phyloP scores from a whole-genome alignment of 176 grass and related monocot species.

The Cymbopogon citratus region DNA sequence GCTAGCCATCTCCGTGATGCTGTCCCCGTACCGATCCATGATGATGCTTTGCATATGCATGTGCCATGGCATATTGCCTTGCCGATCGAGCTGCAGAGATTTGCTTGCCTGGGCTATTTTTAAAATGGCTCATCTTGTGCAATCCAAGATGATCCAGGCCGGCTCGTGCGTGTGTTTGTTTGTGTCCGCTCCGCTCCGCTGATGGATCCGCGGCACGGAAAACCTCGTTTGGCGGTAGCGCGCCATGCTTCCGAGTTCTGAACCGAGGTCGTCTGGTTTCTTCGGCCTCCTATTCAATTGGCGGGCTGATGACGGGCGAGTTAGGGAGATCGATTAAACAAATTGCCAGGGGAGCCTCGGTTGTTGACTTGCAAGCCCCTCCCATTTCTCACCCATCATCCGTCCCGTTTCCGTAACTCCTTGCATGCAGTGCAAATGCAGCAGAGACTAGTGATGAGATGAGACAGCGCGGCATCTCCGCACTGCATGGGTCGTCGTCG shows the following conservation, averaged over 20 bases:
- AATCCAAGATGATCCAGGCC: neutral
- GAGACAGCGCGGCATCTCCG: neutral
- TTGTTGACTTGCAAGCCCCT: neutral
- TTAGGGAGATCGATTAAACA: slow-evolving; percentile 16
- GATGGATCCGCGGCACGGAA: slow-evolving; percentile 34
- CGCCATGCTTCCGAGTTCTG: neutral
- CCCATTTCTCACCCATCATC: neutral
- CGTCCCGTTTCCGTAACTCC: neutral
- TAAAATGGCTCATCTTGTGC: neutral
- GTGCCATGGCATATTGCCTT: neutral
- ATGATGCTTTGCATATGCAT: neutral
- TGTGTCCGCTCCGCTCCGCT: slow-evolving; percentile 29
- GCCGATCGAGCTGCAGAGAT: neutral
- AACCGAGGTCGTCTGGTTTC: neutral
- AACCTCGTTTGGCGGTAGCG: slow-evolving; percentile 28
- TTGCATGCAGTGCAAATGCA: neutral
- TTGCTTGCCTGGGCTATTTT: neutral
- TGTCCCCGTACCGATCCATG: neutral
- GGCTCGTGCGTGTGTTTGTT: slow-evolving; percentile 24
- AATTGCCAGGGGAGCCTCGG: neutral
- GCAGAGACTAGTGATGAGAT: neutral
- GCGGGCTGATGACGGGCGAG: slow-evolving; percentile 17
- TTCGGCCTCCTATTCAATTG: slow-evolving; percentile 2
- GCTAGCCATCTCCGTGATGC: neutral
- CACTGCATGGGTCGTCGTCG: neutral